Percentiles rank a stretch among this genome's conserved stretches.
These are phyloP conservation scores for Diatrype stigma DNA, from an alignment of 2,329 filamentous ascomycete species.

Conservation along the genomic window DNA sequence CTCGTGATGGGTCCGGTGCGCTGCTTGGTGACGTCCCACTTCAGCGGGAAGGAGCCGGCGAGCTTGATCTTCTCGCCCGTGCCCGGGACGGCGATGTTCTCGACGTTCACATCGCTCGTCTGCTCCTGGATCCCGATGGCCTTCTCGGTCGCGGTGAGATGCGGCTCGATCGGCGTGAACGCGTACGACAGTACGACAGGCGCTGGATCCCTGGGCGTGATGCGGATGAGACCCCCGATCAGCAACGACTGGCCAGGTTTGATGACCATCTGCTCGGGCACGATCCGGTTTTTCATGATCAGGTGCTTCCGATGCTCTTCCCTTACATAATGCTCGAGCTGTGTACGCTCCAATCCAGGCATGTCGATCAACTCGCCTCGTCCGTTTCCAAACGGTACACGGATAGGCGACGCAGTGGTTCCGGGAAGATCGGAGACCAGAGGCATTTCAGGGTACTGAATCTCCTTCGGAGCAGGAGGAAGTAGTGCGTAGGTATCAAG, in stretches of 20 bases:
- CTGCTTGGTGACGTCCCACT: slow-evolving; percentile 77
- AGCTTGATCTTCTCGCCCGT: slow-evolving; percentile 55
- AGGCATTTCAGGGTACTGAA: slow-evolving; percentile 77
- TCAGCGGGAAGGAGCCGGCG: slow-evolving; percentile 71
- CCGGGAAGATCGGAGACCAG: slow-evolving; percentile 82
- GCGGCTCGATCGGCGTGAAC: slow-evolving; percentile 74
- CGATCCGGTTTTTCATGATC: slow-evolving; percentile 73
- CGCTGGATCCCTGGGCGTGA: slow-evolving; percentile 68
- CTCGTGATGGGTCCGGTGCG: slow-evolving; percentile 71
- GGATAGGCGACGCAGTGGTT: slow-evolving; percentile 92
- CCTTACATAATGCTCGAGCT: slow-evolving; percentile 66
- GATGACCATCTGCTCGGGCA: slow-evolving; percentile 68
- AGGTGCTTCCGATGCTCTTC: slow-evolving; percentile 62
- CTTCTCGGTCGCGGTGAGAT: slow-evolving; percentile 77
- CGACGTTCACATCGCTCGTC: slow-evolving; percentile 53
- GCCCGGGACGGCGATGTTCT: slow-evolving; percentile 59
- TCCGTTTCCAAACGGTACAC: slow-evolving; percentile 81
- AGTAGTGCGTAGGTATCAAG: slow-evolving; percentile 56
- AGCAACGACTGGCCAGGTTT: slow-evolving; percentile 77
- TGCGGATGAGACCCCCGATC: slow-evolving; percentile 79
- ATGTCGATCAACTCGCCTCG: slow-evolving; percentile 91
- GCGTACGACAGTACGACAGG: slow-evolving; percentile 74
- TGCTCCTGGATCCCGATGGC: slow-evolving; percentile 69
- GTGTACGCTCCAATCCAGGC: slow-evolving; percentile 74
- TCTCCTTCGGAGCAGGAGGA: slow-evolving; percentile 70